phyloP scores from a whole-genome alignment of 139 green algal species.

The Volvox africanus region DNA sequence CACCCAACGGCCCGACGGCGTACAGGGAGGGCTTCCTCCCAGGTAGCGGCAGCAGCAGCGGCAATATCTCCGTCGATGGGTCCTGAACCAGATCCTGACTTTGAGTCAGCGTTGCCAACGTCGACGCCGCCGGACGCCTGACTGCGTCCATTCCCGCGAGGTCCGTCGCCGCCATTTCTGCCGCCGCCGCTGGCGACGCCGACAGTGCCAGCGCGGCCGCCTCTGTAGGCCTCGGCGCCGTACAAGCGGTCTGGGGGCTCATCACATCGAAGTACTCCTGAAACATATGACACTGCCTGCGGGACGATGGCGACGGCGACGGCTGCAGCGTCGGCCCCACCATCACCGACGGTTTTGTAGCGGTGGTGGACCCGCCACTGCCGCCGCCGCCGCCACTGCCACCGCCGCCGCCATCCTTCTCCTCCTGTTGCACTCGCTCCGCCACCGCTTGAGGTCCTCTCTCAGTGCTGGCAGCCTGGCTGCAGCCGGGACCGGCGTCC shows the following conservation, averaged over 20 bases:
- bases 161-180: neutral
- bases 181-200: neutral
- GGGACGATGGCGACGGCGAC: neutral
- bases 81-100: neutral
- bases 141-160: neutral
- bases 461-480: too few species aligned
- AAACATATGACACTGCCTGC: neutral
- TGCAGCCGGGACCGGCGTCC: too few species aligned
- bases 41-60: neutral
- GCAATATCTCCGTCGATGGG: neutral
- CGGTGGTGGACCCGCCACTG: too few species aligned
- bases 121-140: too few species aligned
- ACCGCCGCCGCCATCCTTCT: neutral
- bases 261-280: neutral
- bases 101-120: neutral
- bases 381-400: too few species aligned
- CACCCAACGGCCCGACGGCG: neutral
- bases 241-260: neutral
- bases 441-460: too few species aligned
- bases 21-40: too few species aligned
- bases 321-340: neutral
- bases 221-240: neutral
- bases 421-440: too few species aligned
- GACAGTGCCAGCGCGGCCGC: neutral
- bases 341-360: neutral